Conservation (phyloP, 805 yeast genomes). For the Torulaspora maleeae region DNA sequence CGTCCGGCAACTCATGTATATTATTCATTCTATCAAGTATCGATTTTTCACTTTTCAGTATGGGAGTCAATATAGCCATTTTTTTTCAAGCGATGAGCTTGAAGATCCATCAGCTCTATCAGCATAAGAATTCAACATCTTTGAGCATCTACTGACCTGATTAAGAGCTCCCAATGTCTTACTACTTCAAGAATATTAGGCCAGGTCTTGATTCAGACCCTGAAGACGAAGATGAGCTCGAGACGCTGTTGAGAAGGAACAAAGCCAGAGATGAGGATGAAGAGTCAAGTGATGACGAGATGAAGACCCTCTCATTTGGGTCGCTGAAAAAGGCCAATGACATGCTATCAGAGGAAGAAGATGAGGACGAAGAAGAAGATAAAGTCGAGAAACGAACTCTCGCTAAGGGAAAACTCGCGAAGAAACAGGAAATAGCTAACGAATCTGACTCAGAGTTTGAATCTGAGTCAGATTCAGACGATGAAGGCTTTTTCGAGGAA, state of each 20-base stretch:
- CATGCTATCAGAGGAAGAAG: constrained; percentile 37
- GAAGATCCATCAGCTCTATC: neutral
- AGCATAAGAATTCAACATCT: too few species aligned
- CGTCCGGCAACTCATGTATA: neutral
- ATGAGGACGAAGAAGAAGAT: constrained; percentile 17
- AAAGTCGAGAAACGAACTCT: neutral
- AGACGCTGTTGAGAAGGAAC: constrained; percentile 33
- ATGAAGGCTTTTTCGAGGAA: constrained; percentile 41
- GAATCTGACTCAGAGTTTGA: constrained; percentile 9
- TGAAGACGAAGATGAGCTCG: constrained; percentile 33
- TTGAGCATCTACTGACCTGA: neutral
- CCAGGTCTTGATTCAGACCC: constrained; percentile 29
- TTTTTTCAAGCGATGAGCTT: constrained; percentile 18
- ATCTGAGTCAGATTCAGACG: constrained; percentile 14
- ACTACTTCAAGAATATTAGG: constrained; percentile 31
- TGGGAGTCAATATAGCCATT: neutral
- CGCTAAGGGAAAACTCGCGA: constrained; percentile 14
- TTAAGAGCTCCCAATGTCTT: constrained; percentile 24
- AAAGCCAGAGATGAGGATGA: constrained; percentile 13
- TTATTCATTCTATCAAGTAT: neutral
- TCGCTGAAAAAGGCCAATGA: constrained; percentile 56
- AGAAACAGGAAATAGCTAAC: constrained; percentile 10
- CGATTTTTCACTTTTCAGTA: too few species aligned
- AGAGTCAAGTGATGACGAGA: constrained; percentile 42
- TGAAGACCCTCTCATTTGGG: constrained; percentile 57